Base-by-base conservation (phyloP, 2,329 filamentous ascomycete species). In the Sphaerulina musiva region DNA sequence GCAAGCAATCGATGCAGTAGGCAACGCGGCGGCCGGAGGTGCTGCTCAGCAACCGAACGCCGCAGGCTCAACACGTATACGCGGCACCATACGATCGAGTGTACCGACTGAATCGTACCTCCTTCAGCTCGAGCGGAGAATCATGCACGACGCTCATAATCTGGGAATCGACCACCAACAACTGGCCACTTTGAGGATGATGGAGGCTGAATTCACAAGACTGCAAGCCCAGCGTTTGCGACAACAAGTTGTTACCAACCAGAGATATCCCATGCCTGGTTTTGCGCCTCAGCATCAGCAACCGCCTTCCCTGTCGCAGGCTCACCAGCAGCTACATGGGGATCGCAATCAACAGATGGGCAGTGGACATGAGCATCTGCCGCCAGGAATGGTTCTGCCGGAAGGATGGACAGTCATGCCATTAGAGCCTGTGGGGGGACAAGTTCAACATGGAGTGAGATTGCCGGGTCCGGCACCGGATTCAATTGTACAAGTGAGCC, bases 161-260 rank as follows among this genome's bases (percentile, higher is more conserved):
- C 73, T 92, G 14, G 80, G 84, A 44, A 66, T 80, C 34, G 81
- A 82, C 12, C 80, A 86, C 48, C 79, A 84, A 34, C 86, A 93
- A 66, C 68, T 91, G 4, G 78, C 82, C 46, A 73, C 81, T n/a
- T 73, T 90, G n/a, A 79, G 84, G 49, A 72, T 82, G 12, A 74
- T 93, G 56, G 80, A 87, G 56, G 72, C 74, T 17, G 88, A 93
- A 67, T 69, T 93, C 47, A 75, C 80, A 34, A 79, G 85, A 56
- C 74, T 91, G 51, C 82, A 85, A 23, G 76, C 63, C 11, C 52
- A 62, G 17, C 59, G 64, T 9, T 47, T 64, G n/a, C 62, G 60
- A 9, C 51, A 48, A 12, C 62, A 49, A 29, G 55, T 61, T 43
- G 45, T 58, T 26, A 59, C 58, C 12, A 54, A 51, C n/a, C 48